phyloP scores from a whole-genome alignment of 441 rosid genomes.

The Populus hybrid region DNA sequence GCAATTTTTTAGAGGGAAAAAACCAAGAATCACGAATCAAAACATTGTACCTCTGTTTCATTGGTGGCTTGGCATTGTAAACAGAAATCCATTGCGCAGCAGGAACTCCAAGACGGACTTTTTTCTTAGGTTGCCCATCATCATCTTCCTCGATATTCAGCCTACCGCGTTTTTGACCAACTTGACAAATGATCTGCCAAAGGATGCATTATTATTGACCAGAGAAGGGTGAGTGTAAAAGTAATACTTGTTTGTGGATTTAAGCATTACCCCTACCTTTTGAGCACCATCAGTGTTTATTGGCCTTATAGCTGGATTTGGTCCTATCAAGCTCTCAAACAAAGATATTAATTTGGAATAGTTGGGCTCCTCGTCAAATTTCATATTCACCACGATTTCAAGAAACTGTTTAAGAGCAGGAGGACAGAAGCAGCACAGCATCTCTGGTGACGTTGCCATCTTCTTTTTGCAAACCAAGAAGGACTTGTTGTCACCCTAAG shows the following conservation, averaged over 20 bases:
- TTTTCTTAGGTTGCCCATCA: slow-evolving; percentile 93
- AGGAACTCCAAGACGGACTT: slow-evolving; percentile 93
- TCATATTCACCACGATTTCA: slow-evolving; percentile 93
- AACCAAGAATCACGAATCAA: neutral
- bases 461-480: slow-evolving; percentile 97
- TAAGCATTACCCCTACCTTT: slow-evolving; percentile 46
- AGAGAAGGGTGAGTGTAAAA: neutral
- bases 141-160: slow-evolving; percentile 85
- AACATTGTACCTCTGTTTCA: slow-evolving; percentile 85
- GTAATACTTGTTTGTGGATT: neutral
- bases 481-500: slow-evolving; percentile 92
- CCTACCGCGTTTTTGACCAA: slow-evolving; percentile 98
- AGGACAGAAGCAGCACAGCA: slow-evolving; percentile 96
- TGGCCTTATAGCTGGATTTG: slow-evolving; percentile 93
- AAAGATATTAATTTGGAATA: slow-evolving; percentile 80
- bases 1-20: neutral
- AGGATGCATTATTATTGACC: slow-evolving; percentile 7
- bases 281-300: slow-evolving; percentile 98
- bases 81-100: slow-evolving; percentile 98
- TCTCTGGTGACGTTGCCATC: slow-evolving; percentile 94
- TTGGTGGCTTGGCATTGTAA: slow-evolving; percentile 93
- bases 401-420: slow-evolving; percentile 84
- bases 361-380: slow-evolving; percentile 97
- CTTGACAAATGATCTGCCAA: slow-evolving; percentile 72
- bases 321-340: slow-evolving; percentile 76